Evolutionary conservation across 2,329 filamentous ascomycete genomes (phyloP), one percentile per base, ranked within the genome.

Genomic region (Simplicillium sp.): DNA sequence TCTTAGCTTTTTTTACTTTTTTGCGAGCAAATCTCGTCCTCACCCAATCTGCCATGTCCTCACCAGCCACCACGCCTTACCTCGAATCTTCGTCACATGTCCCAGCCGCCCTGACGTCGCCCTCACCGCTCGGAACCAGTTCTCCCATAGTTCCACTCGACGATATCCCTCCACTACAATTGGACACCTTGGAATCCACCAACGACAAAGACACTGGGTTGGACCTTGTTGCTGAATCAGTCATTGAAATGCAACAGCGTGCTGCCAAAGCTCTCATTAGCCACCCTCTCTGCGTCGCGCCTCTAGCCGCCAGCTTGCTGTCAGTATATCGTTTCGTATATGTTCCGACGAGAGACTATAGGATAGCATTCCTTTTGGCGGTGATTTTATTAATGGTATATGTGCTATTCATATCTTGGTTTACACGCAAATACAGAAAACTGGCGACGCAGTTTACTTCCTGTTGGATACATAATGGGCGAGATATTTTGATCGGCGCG

Each of bases 21-120:
- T 72, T 92, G 13, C 80, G 84, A 50, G 84, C 84, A 48, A 92
- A 92, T 55, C 75, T 92, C 41, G 80, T 82, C 51, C 78, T 90
- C 43, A 72, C 70, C 39, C 67, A 68, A 36, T 79, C 70, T 46
- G 65, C 77, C 42, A 62, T 82, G 48, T 75, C 80, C 35, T 81
- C 82, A 37, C 71, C 77, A 45, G 68, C 71, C 42, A 82, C 75
- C 45, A 85, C 83, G 17, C 81, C 82, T 15, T 71, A 75, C 52
- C 65, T 81, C 55, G 65, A 74, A 60, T 68, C 20, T 25, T 25
- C 55, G 62, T 41, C 51, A 56, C 42, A 58, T 59, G 20, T 9
- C 20, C 9, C 20, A 25, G 20, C 20, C 20, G 20, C 20, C 20
- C 20, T 25, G 20, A 25, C 20, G 9, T 25, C 20, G 20, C 20